These are phyloP conservation scores for Lagerstroemia speciosa DNA, from an alignment of 345 rosid genomes.

Conservation along the genomic window DNA sequence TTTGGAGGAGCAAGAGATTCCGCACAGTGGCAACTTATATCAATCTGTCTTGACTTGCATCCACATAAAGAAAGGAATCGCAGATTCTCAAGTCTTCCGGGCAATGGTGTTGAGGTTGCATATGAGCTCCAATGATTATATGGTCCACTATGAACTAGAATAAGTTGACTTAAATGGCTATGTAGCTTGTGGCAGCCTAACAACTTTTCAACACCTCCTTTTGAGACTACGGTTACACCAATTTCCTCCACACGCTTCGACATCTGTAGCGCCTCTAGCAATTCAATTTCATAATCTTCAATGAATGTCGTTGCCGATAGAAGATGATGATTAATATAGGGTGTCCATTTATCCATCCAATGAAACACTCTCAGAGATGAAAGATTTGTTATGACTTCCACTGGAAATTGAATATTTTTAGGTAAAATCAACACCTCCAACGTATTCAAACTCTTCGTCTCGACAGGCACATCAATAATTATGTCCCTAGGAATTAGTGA, in stretches of 20 bases:
- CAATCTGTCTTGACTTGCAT: not conserved
- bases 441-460: not conserved
- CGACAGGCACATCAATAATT: not conserved
- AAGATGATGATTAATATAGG: no score
- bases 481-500: not conserved
- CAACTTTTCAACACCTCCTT: not conserved
- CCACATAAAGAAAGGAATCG: not conserved
- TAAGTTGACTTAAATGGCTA: not conserved
- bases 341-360: no score
- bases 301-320: no score
- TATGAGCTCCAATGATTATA: not conserved
- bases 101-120: not conserved
- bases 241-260: not conserved
- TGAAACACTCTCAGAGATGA: not conserved
- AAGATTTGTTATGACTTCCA: not conserved
- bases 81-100: not conserved
- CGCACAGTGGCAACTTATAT: no score
- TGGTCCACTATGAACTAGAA: not conserved
- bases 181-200: not conserved
- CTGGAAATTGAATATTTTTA: not conserved
- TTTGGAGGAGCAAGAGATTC: not conserved
- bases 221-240: not conserved
- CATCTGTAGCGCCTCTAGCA: not conserved
- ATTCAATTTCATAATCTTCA: not conserved
- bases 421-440: not conserved